Evolutionary conservation across 2,329 filamentous ascomycete genomes (phyloP).

Genomic region (Pestalotiopsis fici): DNA sequence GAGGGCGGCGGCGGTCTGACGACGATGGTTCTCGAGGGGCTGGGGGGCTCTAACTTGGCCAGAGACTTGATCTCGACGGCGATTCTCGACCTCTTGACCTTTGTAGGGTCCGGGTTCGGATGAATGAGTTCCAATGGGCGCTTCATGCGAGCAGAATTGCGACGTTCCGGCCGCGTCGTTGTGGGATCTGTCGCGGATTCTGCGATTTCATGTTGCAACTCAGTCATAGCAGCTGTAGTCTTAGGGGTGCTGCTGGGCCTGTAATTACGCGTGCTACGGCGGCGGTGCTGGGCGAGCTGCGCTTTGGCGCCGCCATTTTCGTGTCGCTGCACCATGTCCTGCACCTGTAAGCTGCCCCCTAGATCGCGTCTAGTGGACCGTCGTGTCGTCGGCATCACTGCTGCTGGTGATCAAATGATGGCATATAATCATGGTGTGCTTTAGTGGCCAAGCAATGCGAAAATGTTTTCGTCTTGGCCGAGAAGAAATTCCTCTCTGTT

Average conservation of each 20-base stretch:
- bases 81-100: slow-evolving; percentile 52
- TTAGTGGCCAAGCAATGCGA: neutral
- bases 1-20: slow-evolving; percentile 18
- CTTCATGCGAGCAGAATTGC: slow-evolving; percentile 44
- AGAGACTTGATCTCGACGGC: slow-evolving; percentile 52
- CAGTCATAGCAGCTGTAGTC: neutral
- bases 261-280: slow-evolving; percentile 6
- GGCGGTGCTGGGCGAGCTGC: neutral
- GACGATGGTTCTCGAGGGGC: slow-evolving; percentile 25
- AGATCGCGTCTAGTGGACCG: slow-evolving; percentile 3
- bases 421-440: neutral
- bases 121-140: slow-evolving; percentile 46
- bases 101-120: slow-evolving; percentile 44
- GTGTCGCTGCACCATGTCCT: neutral
- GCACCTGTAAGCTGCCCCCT: neutral
- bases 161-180: slow-evolving; percentile 30
- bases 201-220: neutral
- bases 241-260: neutral
- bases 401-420: neutral
- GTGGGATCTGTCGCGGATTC: slow-evolving; percentile 2
- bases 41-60: slow-evolving; percentile 21
- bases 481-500: neutral
- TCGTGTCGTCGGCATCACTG: slow-evolving; percentile 1
- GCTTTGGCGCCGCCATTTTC: neutral
- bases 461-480: neutral